These are phyloP conservation scores for Mycena metata DNA, from an alignment of 768 basidiomycete species.

Conservation along the genomic window DNA sequence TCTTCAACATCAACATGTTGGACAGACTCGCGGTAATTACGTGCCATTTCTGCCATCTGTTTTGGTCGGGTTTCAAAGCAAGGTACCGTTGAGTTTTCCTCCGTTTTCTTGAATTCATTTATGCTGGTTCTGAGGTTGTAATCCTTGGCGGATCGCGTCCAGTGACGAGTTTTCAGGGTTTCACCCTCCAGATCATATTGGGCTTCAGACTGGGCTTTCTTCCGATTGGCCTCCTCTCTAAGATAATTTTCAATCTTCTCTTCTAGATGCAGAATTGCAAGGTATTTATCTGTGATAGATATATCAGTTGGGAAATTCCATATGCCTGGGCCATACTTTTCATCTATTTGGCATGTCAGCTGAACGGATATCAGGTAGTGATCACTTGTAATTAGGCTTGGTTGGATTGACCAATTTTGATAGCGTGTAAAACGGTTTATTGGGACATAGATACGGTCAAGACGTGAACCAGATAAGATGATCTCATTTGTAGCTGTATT, in stretches of 20 bases:
- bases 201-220: neutral
- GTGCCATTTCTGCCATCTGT: neutral
- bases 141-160: neutral
- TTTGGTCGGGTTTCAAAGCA: neutral
- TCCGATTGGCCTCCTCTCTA: neutral
- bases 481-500: neutral
- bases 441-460: constrained; percentile 21
- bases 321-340: constrained; percentile 10
- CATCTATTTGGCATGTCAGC: constrained; percentile 1
- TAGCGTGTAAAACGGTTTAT: constrained; percentile 6
- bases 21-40: too few species aligned
- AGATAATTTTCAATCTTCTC: neutral
- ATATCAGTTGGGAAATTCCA: neutral
- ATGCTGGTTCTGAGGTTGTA: too few species aligned
- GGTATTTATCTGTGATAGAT: neutral
- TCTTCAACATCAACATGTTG: too few species aligned
- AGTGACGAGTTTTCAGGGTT: neutral
- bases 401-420: constrained; percentile 8
- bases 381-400: constrained; percentile 5
- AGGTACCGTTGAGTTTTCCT: neutral
- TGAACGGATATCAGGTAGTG: constrained; percentile 8
- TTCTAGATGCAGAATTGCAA: neutral
- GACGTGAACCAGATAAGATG: constrained; percentile 6
- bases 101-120: too few species aligned
- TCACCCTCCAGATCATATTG: neutral